Evolutionary conservation across 352 stramenopile species (phyloP), one percentile per base, ranked within the genome.

Genomic region (Phytophthora ohioensis): DNA sequence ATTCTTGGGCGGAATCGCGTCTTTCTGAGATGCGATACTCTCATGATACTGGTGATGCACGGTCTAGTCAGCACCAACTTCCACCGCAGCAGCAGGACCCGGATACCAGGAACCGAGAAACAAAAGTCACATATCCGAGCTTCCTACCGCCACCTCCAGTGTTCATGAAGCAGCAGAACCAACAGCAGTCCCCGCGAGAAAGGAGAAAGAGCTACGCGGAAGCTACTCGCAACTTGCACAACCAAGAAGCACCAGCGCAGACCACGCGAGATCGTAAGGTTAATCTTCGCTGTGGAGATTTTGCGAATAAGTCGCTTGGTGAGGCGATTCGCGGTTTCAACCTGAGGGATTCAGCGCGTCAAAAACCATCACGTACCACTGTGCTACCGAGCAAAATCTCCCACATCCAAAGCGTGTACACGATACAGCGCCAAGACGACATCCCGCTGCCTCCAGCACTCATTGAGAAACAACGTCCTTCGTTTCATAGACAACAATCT

Each of bases 21-120:
- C 3, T 69, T 32, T 27, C 21, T n/a, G 54, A 71, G 13, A 43
- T 36, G 36, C 51, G 61, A 12, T 7, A 48, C 5, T 56, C 54
- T 48, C 36, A 35, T 21, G 49, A 65, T 42, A 54, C 6, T 47
- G 21, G 5, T 4, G 61, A 67, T 60, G n/a, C 30, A 46, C 54
- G 34, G 10, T 64, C 72, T 9, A 72, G 54, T 34, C 62, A 79
- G n/a, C 43, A 67, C 21, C 69, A 72, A n/a, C 64, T 90, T n/a
- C 84, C 82, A 49, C 82, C 84, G 2, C 84, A 91, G 48, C 82
- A 89, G 39, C 63, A 71, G 32, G 84, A 91, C 45, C 83, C 83
- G 1, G 83, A 91, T 5, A 43, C 49, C 9, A 31, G 30, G 3
- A 66, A 76, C 1, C 43, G 17, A 54, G 9, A 45, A 39, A 13